These are phyloP conservation scores for Pyrus betulifolia DNA, from an alignment of 306 rosid genomes.

Conservation along the genomic window DNA sequence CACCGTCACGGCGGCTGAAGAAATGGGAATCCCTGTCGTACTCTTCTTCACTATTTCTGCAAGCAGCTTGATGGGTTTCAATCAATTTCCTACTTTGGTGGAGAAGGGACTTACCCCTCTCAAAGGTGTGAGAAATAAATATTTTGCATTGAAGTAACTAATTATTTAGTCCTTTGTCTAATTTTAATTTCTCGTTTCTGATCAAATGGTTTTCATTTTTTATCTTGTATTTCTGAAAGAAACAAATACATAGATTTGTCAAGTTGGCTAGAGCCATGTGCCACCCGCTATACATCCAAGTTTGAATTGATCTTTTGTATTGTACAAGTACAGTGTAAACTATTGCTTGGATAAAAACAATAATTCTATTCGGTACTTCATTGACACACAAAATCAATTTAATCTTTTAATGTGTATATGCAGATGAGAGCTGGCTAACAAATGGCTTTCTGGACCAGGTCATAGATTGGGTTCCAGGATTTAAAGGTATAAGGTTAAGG, in stretches of 20 bases:
- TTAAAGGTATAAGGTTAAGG: background rate
- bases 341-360: no score
- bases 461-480: slow-evolving; percentile 10
- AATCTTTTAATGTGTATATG: background rate
- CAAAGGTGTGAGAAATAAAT: background rate
- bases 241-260: no score
- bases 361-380: no score
- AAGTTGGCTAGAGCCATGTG: no score
- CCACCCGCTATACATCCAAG: no score
- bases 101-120: background rate
- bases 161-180: no score
- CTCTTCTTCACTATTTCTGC: background rate
- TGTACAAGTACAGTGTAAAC: no score
- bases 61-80: background rate
- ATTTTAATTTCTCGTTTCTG: no score
- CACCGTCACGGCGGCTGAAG: background rate
- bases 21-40: background rate
- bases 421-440: slow-evolving; percentile 9
- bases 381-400: no score
- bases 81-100: background rate
- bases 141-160: background rate
- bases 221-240: no score
- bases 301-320: no score
- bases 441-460: slow-evolving; percentile 5
- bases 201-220: no score